Evolutionary conservation across 495 filamentous ascomycete species (phyloP).

Genomic region (Thozetella sp.): DNA sequence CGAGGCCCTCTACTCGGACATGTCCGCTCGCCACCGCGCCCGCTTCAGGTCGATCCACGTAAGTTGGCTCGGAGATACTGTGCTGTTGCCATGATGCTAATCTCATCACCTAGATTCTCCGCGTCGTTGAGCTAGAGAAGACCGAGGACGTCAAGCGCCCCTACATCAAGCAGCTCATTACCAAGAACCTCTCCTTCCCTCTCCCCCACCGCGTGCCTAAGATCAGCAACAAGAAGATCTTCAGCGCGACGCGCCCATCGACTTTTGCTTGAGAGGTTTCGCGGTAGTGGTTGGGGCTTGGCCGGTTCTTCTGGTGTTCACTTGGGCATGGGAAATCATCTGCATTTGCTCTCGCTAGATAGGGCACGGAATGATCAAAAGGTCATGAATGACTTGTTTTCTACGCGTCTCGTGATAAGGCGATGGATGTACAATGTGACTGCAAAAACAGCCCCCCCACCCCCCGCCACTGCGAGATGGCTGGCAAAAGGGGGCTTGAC

Average conservation of each 20-base stretch:
- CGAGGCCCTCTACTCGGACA: slow-evolving; percentile 97
- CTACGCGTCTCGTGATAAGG: not conserved
- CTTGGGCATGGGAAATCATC: slow-evolving; percentile 50
- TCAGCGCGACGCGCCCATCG: slow-evolving; percentile 85
- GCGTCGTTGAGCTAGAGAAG: slow-evolving; percentile 96
- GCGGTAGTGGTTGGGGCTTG: slow-evolving; percentile 43
- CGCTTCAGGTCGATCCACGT: slow-evolving; percentile 98
- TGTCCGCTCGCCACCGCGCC: slow-evolving; percentile 97
- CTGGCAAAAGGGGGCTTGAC: too few relatives aligned
- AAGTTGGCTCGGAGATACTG: slow-evolving; percentile 38
- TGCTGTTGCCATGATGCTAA: slow-evolving; percentile 18
- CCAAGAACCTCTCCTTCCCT: slow-evolving; percentile 96
- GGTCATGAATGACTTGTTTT: slow-evolving; percentile 11
- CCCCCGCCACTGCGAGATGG: not conserved
- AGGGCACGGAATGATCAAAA: slow-evolving; percentile 40
- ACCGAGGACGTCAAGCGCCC: slow-evolving; percentile 89
- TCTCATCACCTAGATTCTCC: slow-evolving; percentile 73
- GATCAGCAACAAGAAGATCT: slow-evolving; percentile 80
- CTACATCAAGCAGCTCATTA: slow-evolving; percentile 97
- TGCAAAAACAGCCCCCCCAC: not conserved
- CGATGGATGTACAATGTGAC: not conserved
- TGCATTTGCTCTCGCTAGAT: slow-evolving; percentile 45
- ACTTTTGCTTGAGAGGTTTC: slow-evolving; percentile 69
- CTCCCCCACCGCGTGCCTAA: slow-evolving; percentile 92
- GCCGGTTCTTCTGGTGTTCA: slow-evolving; percentile 55